Conservation (phyloP, 129 eudicot genomes). For the Gnaphalium uliginosum region DNA sequence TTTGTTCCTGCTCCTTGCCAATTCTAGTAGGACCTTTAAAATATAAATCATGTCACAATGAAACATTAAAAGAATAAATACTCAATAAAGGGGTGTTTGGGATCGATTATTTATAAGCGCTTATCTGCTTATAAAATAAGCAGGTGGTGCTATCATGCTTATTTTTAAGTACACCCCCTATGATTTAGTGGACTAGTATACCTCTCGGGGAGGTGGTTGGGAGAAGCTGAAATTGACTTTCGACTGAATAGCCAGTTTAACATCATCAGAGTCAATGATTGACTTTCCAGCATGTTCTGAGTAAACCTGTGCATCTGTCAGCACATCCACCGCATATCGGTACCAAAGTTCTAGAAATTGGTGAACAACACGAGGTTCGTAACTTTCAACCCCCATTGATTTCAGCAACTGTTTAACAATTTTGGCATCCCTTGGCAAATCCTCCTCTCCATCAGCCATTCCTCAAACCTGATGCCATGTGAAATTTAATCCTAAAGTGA, state of each 20-base stretch:
- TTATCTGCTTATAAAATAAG: too few relatives aligned
- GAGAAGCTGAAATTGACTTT: constrained; percentile 91
- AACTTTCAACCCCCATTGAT: constrained; percentile 86
- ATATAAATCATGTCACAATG: neutral
- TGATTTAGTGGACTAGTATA: constrained; percentile 21
- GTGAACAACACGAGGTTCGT: constrained; percentile 85
- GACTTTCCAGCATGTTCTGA: constrained; percentile 86
- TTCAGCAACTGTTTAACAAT: constrained; percentile 77
- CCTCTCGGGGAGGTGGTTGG: constrained; percentile 97
- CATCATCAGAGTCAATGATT: constrained; percentile 82
- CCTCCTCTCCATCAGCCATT: constrained; percentile 82
- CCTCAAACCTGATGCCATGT: constrained; percentile 12
- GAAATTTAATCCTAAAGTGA: neutral
- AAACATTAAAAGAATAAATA: neutral
- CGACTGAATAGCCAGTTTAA: constrained; percentile 87
- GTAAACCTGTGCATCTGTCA: constrained; percentile 88
- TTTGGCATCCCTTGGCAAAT: constrained; percentile 91
- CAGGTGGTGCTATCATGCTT: too few relatives aligned
- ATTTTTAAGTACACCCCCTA: too few relatives aligned
- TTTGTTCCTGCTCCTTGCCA: constrained; percentile 81
- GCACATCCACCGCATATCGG: constrained; percentile 75
- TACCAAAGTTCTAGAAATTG: constrained; percentile 91
- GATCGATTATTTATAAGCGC: too few relatives aligned
- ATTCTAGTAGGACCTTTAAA: constrained; percentile 63
- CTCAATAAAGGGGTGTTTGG: neutral